A percentile compares a stretch with the other conserved stretches of the same genome.
phyloP scores from a whole-genome alignment of 2,329 filamentous ascomycete genomes.

The Colletotrichum neosansevieriae region DNA sequence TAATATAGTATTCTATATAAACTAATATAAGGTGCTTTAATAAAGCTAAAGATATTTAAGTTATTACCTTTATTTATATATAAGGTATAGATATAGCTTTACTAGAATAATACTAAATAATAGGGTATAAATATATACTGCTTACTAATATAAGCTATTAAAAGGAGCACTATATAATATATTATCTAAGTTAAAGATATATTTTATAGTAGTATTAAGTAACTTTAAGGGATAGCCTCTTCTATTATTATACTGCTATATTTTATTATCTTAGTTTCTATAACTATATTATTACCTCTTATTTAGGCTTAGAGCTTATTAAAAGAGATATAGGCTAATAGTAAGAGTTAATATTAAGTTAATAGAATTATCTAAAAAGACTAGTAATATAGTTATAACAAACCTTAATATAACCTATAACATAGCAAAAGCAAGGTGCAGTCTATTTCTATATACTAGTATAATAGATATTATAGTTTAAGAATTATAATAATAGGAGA shows the following conservation, averaged over 20 bases:
- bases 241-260: background rate
- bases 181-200: background rate
- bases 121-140: background rate
- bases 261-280: background rate
- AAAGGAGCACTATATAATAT: background rate
- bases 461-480: too few species aligned
- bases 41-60: background rate
- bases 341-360: too few species aligned
- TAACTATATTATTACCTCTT: background rate
- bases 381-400: too few species aligned
- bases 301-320: background rate
- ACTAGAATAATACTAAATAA: background rate
- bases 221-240: background rate
- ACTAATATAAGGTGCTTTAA: background rate
- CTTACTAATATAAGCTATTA: too few species aligned
- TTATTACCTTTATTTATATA: background rate
- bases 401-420: background rate
- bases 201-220: background rate
- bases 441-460: too few species aligned
- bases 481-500: too few species aligned
- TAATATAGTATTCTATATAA: background rate
- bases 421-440: too few species aligned
- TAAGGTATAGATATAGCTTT: background rate
- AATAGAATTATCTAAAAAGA: background rate
- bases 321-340: too few species aligned